Base-by-base conservation (phyloP, 2,329 filamentous ascomycete species). In the Exophiala oligosperma region DNA sequence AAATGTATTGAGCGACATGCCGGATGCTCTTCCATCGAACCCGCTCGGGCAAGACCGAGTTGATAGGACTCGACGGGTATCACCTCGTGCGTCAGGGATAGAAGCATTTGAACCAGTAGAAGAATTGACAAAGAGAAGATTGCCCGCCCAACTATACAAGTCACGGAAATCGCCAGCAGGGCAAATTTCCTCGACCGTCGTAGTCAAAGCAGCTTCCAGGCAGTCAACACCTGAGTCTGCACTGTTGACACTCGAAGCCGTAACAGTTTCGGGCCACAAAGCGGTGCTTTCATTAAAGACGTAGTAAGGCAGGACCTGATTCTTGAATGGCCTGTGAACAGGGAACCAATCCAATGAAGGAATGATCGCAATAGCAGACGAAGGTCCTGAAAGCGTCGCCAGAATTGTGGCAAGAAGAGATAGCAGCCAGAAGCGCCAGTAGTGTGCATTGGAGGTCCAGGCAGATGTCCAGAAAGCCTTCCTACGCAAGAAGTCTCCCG, bases 361-460 rank as follows among this genome's bases (percentile, higher is more conserved):
- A 38, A 59, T 64, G 54, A 68, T 50, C n/a, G 64, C 60, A 50
- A 66, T 66, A 21, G 66, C 67, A 37, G 62, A 63, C 46, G 67
- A 65, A 1, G 67, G 64, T 11, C 66, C 68, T 2, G 61, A 62
- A 5, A 64, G 52, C 3, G 67, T 63, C 5, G 65, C 64, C 1
- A 66, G 55, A 24, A 65, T 47, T 11, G 65, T 64, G n/a, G 63
- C 55, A 9, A 64, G 32, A 7, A 66, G 32, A n/a, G 54, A 57
- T 14, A 67, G 49, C 12, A 65, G 53, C 35, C 54, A 50, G 29
- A 61, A 62, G 21, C 55, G 53, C 47, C 54, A 56, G 41, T 60
- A 64, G 32, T 60, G 44, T 11, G 41, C 52, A 29, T 60, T 65
- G 11, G 44, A 58, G 21, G 57, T 58, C 54, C 53, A 49, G 5